phyloP scores from a whole-genome alignment of 331 rosid genomes.

The Pyracantha coccinea region DNA sequence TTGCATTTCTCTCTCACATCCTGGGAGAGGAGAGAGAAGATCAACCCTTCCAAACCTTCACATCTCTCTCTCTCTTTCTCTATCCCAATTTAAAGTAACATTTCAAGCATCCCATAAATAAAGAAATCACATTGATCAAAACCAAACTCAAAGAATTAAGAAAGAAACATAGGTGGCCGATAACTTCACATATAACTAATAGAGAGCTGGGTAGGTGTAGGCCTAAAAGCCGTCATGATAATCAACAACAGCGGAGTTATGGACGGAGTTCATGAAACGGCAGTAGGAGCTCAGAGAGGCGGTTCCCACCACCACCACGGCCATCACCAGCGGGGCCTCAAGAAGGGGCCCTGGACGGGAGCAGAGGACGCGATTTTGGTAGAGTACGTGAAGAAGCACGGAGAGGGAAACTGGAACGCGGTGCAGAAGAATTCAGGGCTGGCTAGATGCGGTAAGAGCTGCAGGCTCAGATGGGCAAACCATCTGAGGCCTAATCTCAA shows the following conservation, averaged over 20 bases:
- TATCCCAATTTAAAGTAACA: not conserved
- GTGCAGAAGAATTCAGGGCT: constrained; percentile 62
- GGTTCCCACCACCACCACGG: not conserved
- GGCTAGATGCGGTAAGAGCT: constrained; percentile 74
- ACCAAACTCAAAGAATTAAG: not conserved
- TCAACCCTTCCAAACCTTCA: not conserved
- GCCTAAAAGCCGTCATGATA: constrained; percentile 1
- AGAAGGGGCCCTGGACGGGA: constrained; percentile 86
- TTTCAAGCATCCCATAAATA: not conserved
- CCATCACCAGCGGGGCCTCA: constrained; percentile 14
- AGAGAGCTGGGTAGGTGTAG: not conserved
- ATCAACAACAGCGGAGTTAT: not conserved
- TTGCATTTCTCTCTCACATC: constrained; percentile 4
- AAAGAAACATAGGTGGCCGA: not conserved
- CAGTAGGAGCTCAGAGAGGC: not conserved
- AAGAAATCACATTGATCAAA: not conserved
- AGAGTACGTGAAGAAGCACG: constrained; percentile 62
- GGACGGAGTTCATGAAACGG: not conserved
- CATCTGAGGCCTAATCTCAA: constrained; percentile 79
- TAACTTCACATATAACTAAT: not conserved
- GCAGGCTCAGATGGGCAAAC: constrained; percentile 86
- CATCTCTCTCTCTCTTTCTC: not conserved
- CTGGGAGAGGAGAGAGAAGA: constrained; percentile 41
- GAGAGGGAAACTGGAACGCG: constrained; percentile 84
- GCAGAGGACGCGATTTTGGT: constrained; percentile 49